Evolutionary conservation across 352 stramenopile species (phyloP).

Genomic region (Globisporangium okanoganense): DNA sequence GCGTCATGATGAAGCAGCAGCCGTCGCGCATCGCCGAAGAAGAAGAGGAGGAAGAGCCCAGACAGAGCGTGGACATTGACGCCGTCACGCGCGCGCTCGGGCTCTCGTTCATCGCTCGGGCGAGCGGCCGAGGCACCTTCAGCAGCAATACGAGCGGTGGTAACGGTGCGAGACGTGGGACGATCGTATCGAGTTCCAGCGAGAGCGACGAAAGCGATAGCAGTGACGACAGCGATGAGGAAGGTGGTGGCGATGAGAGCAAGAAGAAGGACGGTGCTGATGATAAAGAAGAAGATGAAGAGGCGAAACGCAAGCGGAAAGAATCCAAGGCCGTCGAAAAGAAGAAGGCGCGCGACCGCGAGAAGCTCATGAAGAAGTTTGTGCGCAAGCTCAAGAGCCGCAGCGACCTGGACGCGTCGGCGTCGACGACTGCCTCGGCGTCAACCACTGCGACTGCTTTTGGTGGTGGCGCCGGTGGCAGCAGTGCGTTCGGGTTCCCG

Average conservation of each 20-base stretch:
- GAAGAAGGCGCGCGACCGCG: constrained; percentile 3
- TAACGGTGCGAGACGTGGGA: not conserved
- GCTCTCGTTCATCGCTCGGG: constrained; percentile 10
- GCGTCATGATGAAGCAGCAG: not conserved
- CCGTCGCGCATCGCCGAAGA: not conserved
- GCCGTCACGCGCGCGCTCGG: constrained; percentile 17
- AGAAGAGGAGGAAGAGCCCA: not conserved
- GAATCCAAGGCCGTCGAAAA: not conserved
- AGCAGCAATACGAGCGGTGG: not conserved
- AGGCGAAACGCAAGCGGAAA: not conserved
- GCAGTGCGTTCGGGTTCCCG: constrained; percentile 8
- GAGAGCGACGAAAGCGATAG: not conserved
- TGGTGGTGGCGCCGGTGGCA: not conserved
- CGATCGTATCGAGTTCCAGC: constrained; percentile 3
- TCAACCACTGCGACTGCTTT: not conserved
- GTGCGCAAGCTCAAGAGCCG: constrained; percentile 16
- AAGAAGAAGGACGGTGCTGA: not conserved
- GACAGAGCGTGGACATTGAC: constrained; percentile 11
- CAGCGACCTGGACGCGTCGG: constrained; percentile 8
- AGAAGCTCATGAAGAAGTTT: constrained; percentile 17
- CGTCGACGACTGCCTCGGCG: not conserved
- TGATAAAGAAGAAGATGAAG: not conserved
- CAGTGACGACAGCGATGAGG: not conserved
- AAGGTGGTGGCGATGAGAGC: not conserved
- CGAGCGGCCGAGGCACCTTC: not conserved